Base-by-base conservation (phyloP, 2,329 filamentous ascomycete species). In the Berkeleyomyces basicola region DNA sequence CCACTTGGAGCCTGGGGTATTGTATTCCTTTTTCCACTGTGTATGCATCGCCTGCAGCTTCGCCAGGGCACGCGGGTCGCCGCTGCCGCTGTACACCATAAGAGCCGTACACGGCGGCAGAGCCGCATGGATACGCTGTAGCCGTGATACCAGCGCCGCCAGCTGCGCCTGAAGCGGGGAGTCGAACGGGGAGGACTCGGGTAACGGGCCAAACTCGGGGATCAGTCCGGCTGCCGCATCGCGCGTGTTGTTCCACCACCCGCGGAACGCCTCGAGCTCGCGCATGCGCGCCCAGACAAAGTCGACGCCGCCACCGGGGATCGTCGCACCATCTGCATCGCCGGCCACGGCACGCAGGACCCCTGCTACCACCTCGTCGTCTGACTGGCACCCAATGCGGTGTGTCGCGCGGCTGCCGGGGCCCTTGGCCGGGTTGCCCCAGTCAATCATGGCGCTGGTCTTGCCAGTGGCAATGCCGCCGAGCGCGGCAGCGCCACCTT, bases 381-480 rank as follows among this genome's bases (percentile, higher is more conserved):
- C 83, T 51, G 76, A 79, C 49, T 72, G 74, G 70, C 83, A 85
- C 14, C 78, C 78, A 49, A 86, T 77, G 43, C 78, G 74, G 66
- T 80, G 74, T 3, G 77, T 82, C 3, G 83, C 81, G 51, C 79
- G 79, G 53, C 74, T 77, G 58, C 81, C 81, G 4, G 77, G 76
- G 14, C 81, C 82, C 68, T 79, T 80, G 61, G 76, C 75, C 11
- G 88, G 87, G 65, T 90, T 86, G 59, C 91, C 92, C 87, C 92
- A 96, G 73, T 99, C 93, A 31, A 97, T 80, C 40, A 95, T 83
- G 1, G 87, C 88, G 64, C 84, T 86, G 0, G 79, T 82, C 71
- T 85, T 85, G 66, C 80, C 80, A 3, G 77, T 75, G 43, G 79
- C 75, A 9, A 77, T 66, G 31, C 82, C 81, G 39, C 81, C 81